Base-by-base conservation (phyloP, 371 early-diverging fungal species). In the Vairimorpha ceranae region DNA sequence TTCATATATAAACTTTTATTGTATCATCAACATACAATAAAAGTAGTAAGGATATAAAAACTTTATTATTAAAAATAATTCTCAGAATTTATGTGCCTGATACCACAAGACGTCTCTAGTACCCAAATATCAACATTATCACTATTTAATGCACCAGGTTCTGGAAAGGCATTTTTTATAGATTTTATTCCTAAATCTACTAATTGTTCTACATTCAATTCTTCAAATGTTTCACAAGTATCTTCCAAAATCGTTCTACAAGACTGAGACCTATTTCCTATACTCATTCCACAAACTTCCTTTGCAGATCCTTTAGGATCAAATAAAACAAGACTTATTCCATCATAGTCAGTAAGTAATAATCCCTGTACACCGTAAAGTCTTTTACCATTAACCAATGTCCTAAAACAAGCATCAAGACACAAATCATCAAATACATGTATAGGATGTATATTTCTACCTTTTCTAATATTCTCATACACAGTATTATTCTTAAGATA, bases 171-270 rank as follows among this genome's bases (percentile, higher is more conserved):
- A 76, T 84, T 84, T 56, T 64, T 77, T 36, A 84, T 59, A n/a
- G 84, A 77, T 27, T 54, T 61, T 25, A 83, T 46, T 15, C 80
- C 82, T 12, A 79, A 21, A n/a, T 21, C 4, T 17, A 81, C 72
- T 7, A 84, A 64, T 25, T 77, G 72, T 48, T 81, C 69, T 35
- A 65, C 38, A 59, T 73, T 45, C 15, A 77, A 45, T 21, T 69
- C 41, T 14, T 65, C 38, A 43, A 81, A 70, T 1, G 63, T 38
- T 12, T 52, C 64, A 32, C 52, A 70, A 12, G 77, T 36, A 17
- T 65, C 61, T 54, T 82, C 81, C n/a, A 84, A 66, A 25, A 84
- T 76, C 2, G 84, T 84, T 63, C 78, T 79, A 70, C 77, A 80
- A n/a, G 80, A 80, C 66, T 84, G 84, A 3, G 79, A 74, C 21